Evolutionary conservation across 441 rosid species (phyloP).

Genomic region (Viola pubescens): DNA sequence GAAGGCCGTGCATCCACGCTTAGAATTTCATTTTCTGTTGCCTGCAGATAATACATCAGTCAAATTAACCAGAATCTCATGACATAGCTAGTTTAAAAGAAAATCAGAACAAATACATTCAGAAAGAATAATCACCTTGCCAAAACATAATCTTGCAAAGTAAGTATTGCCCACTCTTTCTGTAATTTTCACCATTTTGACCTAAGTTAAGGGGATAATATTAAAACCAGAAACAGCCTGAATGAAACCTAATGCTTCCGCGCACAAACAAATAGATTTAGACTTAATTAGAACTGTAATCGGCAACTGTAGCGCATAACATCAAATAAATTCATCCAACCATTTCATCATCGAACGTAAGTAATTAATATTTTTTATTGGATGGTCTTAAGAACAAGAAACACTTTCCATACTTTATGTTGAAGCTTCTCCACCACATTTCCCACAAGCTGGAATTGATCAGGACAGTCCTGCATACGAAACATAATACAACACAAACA

Average conservation of each 20-base stretch:
- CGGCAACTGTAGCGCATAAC: not conserved
- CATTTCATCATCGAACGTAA: not conserved
- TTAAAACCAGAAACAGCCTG: not conserved
- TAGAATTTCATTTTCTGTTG: slow-evolving; percentile 44
- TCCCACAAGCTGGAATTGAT: slow-evolving; percentile 61
- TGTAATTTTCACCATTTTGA: slow-evolving; percentile 79
- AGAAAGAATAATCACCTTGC: slow-evolving; percentile 42
- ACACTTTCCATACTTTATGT: slow-evolving; percentile 42
- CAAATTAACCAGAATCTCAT: slow-evolving; percentile 6
- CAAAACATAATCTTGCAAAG: slow-evolving; percentile 55
- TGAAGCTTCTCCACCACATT: slow-evolving; percentile 59
- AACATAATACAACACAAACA: slow-evolving; percentile 1
- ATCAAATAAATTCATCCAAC: not conserved
- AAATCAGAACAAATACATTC: not conserved
- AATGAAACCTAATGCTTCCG: too few species aligned
- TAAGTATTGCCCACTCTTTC: slow-evolving; percentile 61
- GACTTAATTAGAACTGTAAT: not conserved
- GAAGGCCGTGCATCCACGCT: slow-evolving; percentile 83
- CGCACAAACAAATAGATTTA: not conserved
- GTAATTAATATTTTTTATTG: not conserved
- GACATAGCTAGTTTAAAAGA: slow-evolving; percentile 1
- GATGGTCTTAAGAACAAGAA: slow-evolving; percentile 4
- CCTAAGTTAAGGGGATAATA: slow-evolving; percentile 34
- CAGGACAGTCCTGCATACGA: slow-evolving; percentile 52
- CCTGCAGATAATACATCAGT: slow-evolving; percentile 41